These are phyloP conservation scores for Xylariaceae sp. DNA, from an alignment of 2,329 filamentous ascomycete genomes.

Conservation along the genomic window DNA sequence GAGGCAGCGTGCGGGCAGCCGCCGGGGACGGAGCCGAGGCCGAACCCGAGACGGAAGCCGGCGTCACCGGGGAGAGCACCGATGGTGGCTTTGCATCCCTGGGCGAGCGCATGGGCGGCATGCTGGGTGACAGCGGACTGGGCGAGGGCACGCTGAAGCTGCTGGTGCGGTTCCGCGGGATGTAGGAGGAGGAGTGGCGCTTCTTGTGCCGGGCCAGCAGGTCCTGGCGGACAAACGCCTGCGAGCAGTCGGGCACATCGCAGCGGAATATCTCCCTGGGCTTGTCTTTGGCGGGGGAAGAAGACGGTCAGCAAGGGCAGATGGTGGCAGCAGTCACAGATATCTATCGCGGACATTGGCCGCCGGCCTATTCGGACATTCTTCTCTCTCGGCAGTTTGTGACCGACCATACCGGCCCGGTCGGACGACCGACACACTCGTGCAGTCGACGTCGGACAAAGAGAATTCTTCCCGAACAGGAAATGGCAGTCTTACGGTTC, in stretches of 20 bases:
- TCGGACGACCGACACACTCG: too few relatives aligned
- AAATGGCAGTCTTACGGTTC: constrained; percentile 55
- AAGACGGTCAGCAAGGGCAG: constrained; percentile 8
- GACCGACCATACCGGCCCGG: too few relatives aligned
- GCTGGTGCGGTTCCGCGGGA: constrained; percentile 41
- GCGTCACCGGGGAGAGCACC: background rate
- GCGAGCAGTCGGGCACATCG: constrained; percentile 66
- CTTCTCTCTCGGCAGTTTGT: too few relatives aligned
- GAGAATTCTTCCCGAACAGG: background rate
- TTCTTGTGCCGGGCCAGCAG: constrained; percentile 63
- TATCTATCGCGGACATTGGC: too few relatives aligned
- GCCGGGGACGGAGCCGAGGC: background rate
- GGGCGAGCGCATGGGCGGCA: constrained; percentile 20
- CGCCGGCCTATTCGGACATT: too few relatives aligned
- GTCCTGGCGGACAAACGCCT: constrained; percentile 72
- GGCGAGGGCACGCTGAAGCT: constrained; percentile 35
- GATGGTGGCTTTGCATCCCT: constrained; percentile 8
- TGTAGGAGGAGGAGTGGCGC: constrained; percentile 51
- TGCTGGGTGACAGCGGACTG: constrained; percentile 11
- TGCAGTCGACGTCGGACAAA: background rate
- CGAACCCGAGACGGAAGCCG: background rate
- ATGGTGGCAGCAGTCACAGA: constrained; percentile 11
- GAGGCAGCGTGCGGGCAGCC: background rate
- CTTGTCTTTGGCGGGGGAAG: constrained; percentile 47
- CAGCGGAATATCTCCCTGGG: constrained; percentile 75